Conservation (phyloP, 129 eudicot species). For the Logfia minima region DNA sequence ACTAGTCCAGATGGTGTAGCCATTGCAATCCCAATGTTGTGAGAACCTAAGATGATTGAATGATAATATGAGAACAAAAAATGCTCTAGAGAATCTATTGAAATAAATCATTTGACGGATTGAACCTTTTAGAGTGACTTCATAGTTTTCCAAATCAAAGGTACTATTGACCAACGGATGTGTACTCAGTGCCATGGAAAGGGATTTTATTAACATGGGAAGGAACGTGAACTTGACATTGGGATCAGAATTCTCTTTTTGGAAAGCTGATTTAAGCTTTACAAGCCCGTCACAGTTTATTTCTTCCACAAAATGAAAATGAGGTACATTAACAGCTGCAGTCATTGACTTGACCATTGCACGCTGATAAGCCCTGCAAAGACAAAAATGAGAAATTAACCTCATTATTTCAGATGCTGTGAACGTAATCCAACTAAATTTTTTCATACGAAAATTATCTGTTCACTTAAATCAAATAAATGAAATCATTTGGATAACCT, state of each 20-base stretch:
- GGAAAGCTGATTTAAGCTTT: slow-evolving; percentile 74
- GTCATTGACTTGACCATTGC: slow-evolving; percentile 99
- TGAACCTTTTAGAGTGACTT: slow-evolving; percentile 81
- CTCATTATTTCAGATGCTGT: not conserved
- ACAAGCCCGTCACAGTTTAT: slow-evolving; percentile 66
- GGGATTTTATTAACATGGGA: slow-evolving; percentile 76
- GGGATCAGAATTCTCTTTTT: slow-evolving; percentile 68
- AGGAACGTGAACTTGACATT: slow-evolving; percentile 80
- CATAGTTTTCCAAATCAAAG: slow-evolving; percentile 64
- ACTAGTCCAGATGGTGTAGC: slow-evolving; percentile 94
- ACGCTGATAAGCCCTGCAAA: slow-evolving; percentile 90
- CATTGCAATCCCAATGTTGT: slow-evolving; percentile 95
- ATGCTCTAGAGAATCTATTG: not conserved
- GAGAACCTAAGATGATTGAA: slow-evolving; percentile 54
- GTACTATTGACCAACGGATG: slow-evolving; percentile 80
- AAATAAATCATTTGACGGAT: not conserved
- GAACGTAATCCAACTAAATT: not conserved
- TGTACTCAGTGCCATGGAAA: slow-evolving; percentile 77
- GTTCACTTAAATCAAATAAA: not conserved
- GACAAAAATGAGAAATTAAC: slow-evolving; percentile 9
- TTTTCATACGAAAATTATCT: not conserved
- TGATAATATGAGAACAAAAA: slow-evolving; percentile 48
- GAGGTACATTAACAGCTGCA: slow-evolving; percentile 81
- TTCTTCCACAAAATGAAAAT: slow-evolving; percentile 93
- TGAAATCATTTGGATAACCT: slow-evolving; percentile 43